Evolutionary conservation across 2,329 filamentous ascomycete species (phyloP).

Genomic region (Cercospora sp.): DNA sequence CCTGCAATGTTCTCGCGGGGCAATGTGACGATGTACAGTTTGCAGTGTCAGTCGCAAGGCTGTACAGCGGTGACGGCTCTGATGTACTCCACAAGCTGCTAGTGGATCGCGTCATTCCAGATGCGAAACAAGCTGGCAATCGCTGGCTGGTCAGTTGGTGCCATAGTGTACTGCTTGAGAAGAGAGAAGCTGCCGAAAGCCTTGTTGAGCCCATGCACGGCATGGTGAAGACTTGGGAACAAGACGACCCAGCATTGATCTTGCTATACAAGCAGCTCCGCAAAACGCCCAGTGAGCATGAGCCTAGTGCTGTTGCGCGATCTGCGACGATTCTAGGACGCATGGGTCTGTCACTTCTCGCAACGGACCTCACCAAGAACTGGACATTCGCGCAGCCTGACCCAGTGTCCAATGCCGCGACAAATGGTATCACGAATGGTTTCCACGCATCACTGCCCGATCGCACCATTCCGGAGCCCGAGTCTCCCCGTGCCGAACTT

Average conservation of each 20-base stretch:
- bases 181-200: constrained; percentile 79
- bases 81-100: constrained; percentile 72
- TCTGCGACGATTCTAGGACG: constrained; percentile 60
- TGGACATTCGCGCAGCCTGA: constrained; percentile 66
- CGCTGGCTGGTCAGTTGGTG: constrained; percentile 95
- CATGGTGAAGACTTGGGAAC: constrained; percentile 64
- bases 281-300: constrained; percentile 61
- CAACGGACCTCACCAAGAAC: constrained; percentile 77
- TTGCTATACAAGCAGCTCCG: constrained; percentile 84
- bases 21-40: constrained; percentile 88
- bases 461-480: constrained; percentile 22
- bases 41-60: constrained; percentile 81
- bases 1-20: constrained; percentile 80
- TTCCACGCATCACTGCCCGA: constrained; percentile 29
- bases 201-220: constrained; percentile 70
- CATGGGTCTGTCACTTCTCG: constrained; percentile 77
- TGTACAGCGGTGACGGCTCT: constrained; percentile 83
- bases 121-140: constrained; percentile 79
- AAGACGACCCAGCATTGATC: constrained; percentile 86
- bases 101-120: constrained; percentile 73
- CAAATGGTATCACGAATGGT: constrained; percentile 21
- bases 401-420: not conserved
- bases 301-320: constrained; percentile 69
- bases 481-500: not conserved
- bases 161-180: constrained; percentile 83